phyloP scores from a whole-genome alignment of 2,329 filamentous ascomycete genomes.

The Polychaeton citri region DNA sequence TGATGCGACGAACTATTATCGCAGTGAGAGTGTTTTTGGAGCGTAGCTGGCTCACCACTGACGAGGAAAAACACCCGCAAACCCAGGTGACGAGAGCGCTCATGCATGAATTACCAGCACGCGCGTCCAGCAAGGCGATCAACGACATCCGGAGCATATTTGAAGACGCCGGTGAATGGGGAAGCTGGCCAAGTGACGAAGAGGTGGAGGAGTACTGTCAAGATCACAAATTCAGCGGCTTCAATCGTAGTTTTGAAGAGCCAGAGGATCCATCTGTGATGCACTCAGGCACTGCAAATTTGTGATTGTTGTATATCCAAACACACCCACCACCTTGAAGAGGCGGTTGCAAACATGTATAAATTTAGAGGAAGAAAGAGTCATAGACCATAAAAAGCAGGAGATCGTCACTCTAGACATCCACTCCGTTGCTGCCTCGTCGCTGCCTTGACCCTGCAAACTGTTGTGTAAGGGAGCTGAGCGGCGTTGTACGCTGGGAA shows the following conservation, averaged over 20 bases:
- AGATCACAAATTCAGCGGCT: background rate
- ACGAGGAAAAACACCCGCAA: background rate
- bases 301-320: no score
- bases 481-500: no score
- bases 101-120: background rate
- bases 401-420: no score
- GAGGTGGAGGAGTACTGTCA: conserved; percentile 23
- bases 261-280: no score
- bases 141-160: conserved; percentile 11
- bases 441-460: no score
- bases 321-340: no score
- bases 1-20: conserved; percentile 24
- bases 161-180: conserved; percentile 26
- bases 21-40: conserved; percentile 30
- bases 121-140: conserved; percentile 8
- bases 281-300: no score
- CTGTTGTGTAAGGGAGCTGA: no score
- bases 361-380: no score
- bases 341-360: no score
- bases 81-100: background rate
- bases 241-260: background rate
- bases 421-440: no score
- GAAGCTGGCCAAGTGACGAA: conserved; percentile 29
- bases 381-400: no score
- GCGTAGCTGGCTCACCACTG: conserved; percentile 14